Percentiles rank a stretch among this genome's conserved stretches.
phyloP scores from a whole-genome alignment of 768 basidiomycete genomes.

The Lactifluus pinguis region DNA sequence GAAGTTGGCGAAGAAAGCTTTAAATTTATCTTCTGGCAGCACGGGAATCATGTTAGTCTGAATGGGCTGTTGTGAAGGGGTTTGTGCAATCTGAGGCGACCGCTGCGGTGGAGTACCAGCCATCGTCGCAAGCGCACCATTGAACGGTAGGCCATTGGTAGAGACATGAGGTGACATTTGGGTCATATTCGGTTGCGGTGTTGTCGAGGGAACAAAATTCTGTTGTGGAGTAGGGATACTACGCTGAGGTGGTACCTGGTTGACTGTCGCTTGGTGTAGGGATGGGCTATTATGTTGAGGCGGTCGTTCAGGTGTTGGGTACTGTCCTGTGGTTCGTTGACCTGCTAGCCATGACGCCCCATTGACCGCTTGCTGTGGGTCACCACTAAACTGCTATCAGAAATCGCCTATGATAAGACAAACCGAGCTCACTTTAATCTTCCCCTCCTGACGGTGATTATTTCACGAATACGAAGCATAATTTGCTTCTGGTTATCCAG shows the following conservation, averaged over 20 bases:
- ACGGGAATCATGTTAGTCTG: background rate
- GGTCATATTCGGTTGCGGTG: conserved; percentile 3
- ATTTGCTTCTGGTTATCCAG: background rate
- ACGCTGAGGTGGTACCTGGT: background rate
- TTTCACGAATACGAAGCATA: background rate
- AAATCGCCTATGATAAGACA: background rate
- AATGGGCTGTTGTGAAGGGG: background rate
- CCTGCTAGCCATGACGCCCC: background rate
- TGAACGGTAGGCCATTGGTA: background rate
- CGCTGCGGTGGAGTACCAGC: conserved; percentile 1
- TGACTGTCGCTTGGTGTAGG: conserved; percentile 3
- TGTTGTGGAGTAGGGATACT: conserved; percentile 10
- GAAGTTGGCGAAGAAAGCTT: background rate
- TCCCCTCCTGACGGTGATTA: background rate
- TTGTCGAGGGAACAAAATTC: background rate
- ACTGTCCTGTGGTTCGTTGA: conserved; percentile 4
- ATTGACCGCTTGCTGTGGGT: conserved; percentile 7
- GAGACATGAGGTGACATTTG: conserved; percentile 9
- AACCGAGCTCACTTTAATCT: background rate
- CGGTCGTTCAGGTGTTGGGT: conserved; percentile 3
- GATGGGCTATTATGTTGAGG: conserved; percentile 9
- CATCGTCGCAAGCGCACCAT: background rate
- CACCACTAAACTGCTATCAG: conserved; percentile 3
- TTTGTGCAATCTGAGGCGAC: background rate
- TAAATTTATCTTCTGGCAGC: conserved; percentile 8